Evolutionary conservation across 257 asterid species (phyloP).

Genomic region (Solanum bukasovii): DNA sequence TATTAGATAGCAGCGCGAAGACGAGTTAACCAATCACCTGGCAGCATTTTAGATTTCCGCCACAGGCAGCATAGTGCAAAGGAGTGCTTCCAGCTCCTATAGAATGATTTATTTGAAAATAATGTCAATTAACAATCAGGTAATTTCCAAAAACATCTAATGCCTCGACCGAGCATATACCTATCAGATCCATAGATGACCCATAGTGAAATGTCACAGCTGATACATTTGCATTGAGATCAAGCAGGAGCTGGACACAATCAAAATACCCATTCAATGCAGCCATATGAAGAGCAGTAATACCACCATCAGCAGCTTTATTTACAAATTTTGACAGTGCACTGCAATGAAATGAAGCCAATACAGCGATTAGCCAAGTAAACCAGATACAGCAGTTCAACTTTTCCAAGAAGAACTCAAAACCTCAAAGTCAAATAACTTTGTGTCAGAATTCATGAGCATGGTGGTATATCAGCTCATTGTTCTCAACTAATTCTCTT

Average conservation of each 20-base stretch:
- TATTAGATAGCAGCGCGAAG: not conserved
- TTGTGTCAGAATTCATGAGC: not conserved
- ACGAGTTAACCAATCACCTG: constrained; percentile 41
- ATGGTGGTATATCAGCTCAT: not conserved
- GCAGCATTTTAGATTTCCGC: constrained; percentile 94
- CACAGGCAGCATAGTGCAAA: constrained; percentile 97
- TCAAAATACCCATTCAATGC: constrained; percentile 94
- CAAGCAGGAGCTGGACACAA: constrained; percentile 92
- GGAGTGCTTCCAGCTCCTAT: constrained; percentile 98
- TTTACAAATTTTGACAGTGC: constrained; percentile 72
- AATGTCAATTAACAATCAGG: not conserved
- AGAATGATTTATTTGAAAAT: not conserved
- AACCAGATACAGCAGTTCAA: not conserved
- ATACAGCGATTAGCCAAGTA: not conserved
- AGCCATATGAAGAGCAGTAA: constrained; percentile 99
- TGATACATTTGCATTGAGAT: constrained; percentile 71
- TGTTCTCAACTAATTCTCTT: not conserved
- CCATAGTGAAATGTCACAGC: constrained; percentile 91
- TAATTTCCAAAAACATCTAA: not conserved
- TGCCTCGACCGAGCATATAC: constrained; percentile 20
- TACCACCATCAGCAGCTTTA: constrained; percentile 97
- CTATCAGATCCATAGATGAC: constrained; percentile 92
- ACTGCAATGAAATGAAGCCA: constrained; percentile 32
- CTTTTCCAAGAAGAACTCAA: not conserved
- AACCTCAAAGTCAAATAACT: not conserved